Percentiles rank a stretch among this genome's conserved stretches.
Conservation (phyloP, 768 basidiomycete species). For the Mycena belliarum region DNA sequence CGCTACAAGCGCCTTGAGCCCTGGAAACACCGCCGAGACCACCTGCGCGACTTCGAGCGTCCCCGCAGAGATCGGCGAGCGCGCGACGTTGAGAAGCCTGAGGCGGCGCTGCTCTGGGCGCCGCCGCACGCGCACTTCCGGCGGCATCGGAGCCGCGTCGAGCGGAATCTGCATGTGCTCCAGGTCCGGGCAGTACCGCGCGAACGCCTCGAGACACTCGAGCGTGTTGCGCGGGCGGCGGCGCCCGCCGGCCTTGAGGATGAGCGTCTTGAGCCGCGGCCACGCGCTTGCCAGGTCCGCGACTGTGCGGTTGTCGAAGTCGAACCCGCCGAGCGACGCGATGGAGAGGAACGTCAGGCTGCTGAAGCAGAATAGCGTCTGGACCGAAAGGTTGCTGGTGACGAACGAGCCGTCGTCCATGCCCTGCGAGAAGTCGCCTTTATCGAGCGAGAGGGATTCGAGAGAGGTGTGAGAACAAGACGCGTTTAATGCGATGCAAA, state of each 20-base stretch:
- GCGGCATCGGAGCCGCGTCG: background rate
- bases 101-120: background rate
- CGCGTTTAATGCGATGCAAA: background rate
- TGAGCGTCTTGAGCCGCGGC: background rate
- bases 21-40: too few relatives aligned
- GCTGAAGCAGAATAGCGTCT: background rate
- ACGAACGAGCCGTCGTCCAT: background rate
- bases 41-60: too few relatives aligned
- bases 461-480: background rate
- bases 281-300: background rate
- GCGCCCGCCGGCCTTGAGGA: background rate
- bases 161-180: background rate
- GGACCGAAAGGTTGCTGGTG: background rate
- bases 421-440: background rate
- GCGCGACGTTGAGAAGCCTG: background rate
- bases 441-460: background rate
- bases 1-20: too few relatives aligned
- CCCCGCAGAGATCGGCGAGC: too few relatives aligned
- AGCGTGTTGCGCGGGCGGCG: background rate
- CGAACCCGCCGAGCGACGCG: background rate
- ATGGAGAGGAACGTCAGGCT: background rate
- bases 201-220: background rate
- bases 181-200: background rate
- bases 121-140: background rate
- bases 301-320: background rate